These are phyloP conservation scores for sunflower (Helianthus annuus) DNA, from an alignment of 129 eudicot genomes.

Conservation along the genomic window DNA sequence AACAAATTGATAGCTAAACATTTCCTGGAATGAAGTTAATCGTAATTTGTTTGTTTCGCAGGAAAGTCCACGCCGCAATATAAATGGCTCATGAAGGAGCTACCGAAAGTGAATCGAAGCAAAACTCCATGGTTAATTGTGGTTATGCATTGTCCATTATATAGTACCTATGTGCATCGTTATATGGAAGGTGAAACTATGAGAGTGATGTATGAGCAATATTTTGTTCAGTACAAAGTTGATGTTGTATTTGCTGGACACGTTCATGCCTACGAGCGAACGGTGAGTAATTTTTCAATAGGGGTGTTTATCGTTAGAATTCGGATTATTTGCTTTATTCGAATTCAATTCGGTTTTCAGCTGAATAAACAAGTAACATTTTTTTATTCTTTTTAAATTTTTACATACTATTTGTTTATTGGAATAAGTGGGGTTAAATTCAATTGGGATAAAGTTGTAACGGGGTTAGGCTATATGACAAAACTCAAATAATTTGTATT, in stretches of 20 bases:
- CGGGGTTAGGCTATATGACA: too few species aligned
- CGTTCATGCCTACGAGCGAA: slow-evolving; percentile 92
- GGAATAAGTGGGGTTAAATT: too few species aligned
- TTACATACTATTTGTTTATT: too few species aligned
- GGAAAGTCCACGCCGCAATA: slow-evolving; percentile 91
- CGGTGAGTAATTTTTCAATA: slow-evolving; percentile 50
- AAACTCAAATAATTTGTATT: too few species aligned
- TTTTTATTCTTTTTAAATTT: too few species aligned
- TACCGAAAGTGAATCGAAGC: slow-evolving; percentile 77
- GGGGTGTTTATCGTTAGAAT: too few species aligned
- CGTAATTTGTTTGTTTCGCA: slow-evolving; percentile 14
- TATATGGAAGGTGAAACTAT: slow-evolving; percentile 97
- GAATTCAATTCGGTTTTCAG: too few species aligned
- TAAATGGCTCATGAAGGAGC: slow-evolving; percentile 69
- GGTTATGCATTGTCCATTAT: slow-evolving; percentile 79
- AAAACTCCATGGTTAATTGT: slow-evolving; percentile 98
- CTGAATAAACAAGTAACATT: too few species aligned
- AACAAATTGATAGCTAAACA: neutral
- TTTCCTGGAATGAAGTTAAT: neutral
- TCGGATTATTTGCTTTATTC: too few species aligned
- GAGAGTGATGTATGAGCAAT: slow-evolving; percentile 84
- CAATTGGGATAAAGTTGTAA: too few species aligned
- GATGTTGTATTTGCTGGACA: slow-evolving; percentile 95
- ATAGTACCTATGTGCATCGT: slow-evolving; percentile 71
- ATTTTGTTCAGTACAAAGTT: slow-evolving; percentile 72